phyloP scores from a whole-genome alignment of 306 rosid genomes.

The Inga leiocalycina region DNA sequence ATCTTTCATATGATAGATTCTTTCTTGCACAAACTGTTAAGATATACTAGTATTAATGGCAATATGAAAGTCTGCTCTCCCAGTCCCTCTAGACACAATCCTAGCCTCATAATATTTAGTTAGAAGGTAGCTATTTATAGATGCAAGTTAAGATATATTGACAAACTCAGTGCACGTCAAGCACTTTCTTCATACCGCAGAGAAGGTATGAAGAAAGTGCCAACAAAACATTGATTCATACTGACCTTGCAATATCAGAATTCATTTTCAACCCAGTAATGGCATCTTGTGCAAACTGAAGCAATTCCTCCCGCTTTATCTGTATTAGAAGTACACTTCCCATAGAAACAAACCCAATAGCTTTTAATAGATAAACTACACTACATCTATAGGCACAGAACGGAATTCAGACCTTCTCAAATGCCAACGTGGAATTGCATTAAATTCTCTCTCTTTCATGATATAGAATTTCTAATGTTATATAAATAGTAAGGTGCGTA shows the following conservation, averaged over 20 bases:
- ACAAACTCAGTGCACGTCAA: neutral
- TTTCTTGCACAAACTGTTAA: neutral
- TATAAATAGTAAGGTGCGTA: neutral
- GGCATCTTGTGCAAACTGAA: slow-evolving; percentile 97
- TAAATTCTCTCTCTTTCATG: neutral
- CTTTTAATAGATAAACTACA: neutral
- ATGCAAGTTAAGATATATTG: neutral
- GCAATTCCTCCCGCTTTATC: slow-evolving; percentile 97
- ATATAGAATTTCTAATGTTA: neutral
- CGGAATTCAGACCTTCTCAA: neutral
- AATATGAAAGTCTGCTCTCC: neutral
- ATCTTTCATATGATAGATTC: neutral
- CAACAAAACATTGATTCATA: slow-evolving; percentile 31
- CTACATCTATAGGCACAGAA: neutral
- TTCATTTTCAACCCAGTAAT: slow-evolving; percentile 85
- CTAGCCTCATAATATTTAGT: neutral
- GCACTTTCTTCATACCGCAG: neutral
- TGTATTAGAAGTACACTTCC: slow-evolving; percentile 35
- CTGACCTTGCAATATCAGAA: slow-evolving; percentile 77
- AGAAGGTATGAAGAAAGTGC: slow-evolving; percentile 11
- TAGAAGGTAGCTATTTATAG: neutral
- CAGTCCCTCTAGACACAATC: neutral
- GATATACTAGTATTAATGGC: neutral
- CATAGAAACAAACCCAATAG: neutral
- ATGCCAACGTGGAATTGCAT: neutral